Base-by-base conservation (phyloP, 2,329 filamentous ascomycete genomes). In the Penicillium sumatraense region DNA sequence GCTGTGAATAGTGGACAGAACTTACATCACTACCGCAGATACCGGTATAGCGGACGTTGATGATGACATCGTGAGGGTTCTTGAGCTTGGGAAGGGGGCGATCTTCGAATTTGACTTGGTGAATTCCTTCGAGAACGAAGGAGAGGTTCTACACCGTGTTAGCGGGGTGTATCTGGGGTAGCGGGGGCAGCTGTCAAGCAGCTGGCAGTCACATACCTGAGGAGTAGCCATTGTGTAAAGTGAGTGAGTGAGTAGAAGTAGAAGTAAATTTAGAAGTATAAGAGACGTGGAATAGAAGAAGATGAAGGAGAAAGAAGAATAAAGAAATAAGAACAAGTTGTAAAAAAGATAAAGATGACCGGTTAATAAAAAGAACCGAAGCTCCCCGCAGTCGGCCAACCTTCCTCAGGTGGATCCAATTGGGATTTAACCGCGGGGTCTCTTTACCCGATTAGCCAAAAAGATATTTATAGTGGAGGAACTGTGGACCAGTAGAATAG, bases 121-220 rank as follows among this genome's bases (percentile, higher is more conserved):
- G 82, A 57, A 87, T 82, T 65, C 89, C 89, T 76, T 93, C 86
- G 67, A 96, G 89, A 72, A 96, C 80, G 77, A 95, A 95, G 51
- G 90, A 95, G 63, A 89, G 85, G 75, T 95, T 95, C 89, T 91
- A n/a, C n/a, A n/a, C n/a, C n/a, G n/a, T n/a, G n/a, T n/a, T n/a
- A 38, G 16, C 46, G 49, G 48, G 49, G 53, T 26, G 44, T 31
- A 16, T 41, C 42, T 21, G 20, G 9, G 14, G 27, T 29, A 9
- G 20, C 24, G n/a, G n/a, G n/a, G n/a, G n/a, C n/a, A n/a, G n/a
- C n/a, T n/a, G n/a, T n/a, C 23, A n/a, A n/a, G 36, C 33, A 20
- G 10, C 14, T 20, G 21, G 29, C 36, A 18, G 11, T 14, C 2
- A 9, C 47, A 11, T 63, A 67, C 65, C 63, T 68, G 49, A 11